Evolutionary conservation across 2,329 filamentous ascomycete genomes (phyloP).

Genomic region (Penicillium sp.): DNA sequence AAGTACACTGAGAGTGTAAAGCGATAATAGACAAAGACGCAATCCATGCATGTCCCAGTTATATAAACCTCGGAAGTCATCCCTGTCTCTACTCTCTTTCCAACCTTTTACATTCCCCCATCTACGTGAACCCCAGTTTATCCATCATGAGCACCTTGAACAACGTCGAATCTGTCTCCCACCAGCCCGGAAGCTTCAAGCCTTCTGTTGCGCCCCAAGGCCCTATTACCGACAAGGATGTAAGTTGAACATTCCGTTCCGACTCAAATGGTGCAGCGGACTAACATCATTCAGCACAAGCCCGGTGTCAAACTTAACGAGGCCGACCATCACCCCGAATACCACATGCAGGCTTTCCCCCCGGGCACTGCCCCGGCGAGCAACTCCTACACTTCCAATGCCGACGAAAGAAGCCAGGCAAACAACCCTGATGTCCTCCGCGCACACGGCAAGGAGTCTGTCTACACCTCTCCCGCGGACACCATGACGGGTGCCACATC

Average conservation of each 20-base stretch:
- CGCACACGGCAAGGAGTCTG: conserved; percentile 39
- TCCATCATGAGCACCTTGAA: conserved; percentile 24
- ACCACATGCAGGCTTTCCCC: conserved; percentile 57
- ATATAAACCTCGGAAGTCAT: neutral
- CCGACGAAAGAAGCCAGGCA: conserved; percentile 36
- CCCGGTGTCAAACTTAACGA: conserved; percentile 56
- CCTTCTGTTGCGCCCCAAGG: conserved; percentile 49
- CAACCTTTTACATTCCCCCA: neutral
- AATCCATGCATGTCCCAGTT: neutral
- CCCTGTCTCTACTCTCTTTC: neutral
- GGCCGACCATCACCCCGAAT: conserved; percentile 58
- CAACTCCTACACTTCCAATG: conserved; percentile 48
- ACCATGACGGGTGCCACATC: conserved; percentile 53
- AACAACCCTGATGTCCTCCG: conserved; percentile 40
- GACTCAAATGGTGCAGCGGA: conserved; percentile 5
- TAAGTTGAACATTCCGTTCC: conserved; percentile 35
- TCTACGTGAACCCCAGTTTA: neutral
- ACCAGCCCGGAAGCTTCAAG: conserved; percentile 54
- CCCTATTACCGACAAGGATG: conserved; percentile 53
- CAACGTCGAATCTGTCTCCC: conserved; percentile 51
- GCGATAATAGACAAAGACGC: too few relatives aligned
- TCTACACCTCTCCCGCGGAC: conserved; percentile 42
- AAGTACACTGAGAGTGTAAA: too few relatives aligned
- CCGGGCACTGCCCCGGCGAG: conserved; percentile 59
- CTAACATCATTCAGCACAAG: conserved; percentile 52